These are phyloP conservation scores for Diutina neorugosa DNA, from an alignment of 1,139 yeast species.

Conservation along the genomic window DNA sequence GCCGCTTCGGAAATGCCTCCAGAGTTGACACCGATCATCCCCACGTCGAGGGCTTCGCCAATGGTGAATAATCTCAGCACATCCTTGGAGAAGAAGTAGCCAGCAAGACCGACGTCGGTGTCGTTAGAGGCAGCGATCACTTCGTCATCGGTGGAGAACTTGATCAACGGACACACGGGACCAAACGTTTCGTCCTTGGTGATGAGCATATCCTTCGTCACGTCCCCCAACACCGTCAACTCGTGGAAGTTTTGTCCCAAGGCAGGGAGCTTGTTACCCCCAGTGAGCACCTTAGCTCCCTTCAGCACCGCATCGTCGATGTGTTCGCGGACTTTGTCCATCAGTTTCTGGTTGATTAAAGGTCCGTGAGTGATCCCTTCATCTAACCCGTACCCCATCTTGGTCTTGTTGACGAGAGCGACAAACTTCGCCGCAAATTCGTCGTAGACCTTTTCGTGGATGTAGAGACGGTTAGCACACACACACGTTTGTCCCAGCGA, in stretches of 20 bases:
- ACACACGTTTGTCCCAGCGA: constrained; percentile 60
- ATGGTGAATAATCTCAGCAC: constrained; percentile 50
- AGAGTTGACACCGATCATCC: constrained; percentile 74
- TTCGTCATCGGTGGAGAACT: constrained; percentile 54
- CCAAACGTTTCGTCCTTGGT: constrained; percentile 79
- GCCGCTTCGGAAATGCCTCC: constrained; percentile 63
- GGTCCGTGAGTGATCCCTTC: constrained; percentile 70
- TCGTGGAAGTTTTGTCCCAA: constrained; percentile 67
- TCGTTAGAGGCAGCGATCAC: constrained; percentile 60
- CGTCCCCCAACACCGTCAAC: constrained; percentile 61
- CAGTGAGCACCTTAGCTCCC: constrained; percentile 40
- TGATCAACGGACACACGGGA: constrained; percentile 71
- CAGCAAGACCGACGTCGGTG: constrained; percentile 62
- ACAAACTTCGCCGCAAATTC: constrained; percentile 32
- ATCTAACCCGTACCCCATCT: constrained; percentile 67
- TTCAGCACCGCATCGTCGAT: constrained; percentile 59
- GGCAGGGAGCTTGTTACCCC: constrained; percentile 57
- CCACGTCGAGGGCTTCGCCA: constrained; percentile 62
- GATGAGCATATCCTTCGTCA: constrained; percentile 51
- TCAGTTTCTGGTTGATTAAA: constrained; percentile 54
- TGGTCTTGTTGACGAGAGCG: constrained; percentile 28
- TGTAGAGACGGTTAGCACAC: constrained; percentile 65
- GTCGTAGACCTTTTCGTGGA: constrained; percentile 52
- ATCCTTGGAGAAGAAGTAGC: constrained; percentile 65
- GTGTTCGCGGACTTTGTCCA: constrained; percentile 58